Conservation (phyloP, 2,329 filamentous ascomycete genomes). For the Stemphylium vesicarium region DNA sequence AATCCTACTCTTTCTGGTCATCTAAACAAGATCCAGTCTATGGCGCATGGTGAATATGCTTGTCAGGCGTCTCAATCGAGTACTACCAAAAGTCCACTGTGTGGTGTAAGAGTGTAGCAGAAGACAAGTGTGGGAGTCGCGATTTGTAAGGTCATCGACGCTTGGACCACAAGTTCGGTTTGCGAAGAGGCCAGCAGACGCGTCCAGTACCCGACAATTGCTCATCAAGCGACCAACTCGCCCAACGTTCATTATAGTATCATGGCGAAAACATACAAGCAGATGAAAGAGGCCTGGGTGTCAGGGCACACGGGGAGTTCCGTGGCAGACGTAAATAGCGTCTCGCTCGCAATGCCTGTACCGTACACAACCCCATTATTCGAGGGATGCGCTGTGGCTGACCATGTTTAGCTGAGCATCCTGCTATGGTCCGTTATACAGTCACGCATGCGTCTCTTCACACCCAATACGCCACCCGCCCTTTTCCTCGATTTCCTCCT, state of each 20-base stretch:
- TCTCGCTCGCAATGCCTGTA: conserved; percentile 86
- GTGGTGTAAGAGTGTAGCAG: background rate
- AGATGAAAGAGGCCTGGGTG: conserved; percentile 93
- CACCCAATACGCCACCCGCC: conserved; percentile 70
- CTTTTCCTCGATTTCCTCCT: conserved; percentile 84
- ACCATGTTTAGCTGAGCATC: conserved; percentile 69
- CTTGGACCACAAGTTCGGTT: conserved; percentile 7
- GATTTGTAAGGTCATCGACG: conserved; percentile 16
- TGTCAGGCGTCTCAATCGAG: accelerated
- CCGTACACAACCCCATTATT: conserved; percentile 31
- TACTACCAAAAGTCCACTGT: background rate
- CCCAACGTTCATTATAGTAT: conserved; percentile 8
- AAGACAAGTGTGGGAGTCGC: background rate
- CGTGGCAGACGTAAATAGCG: conserved; percentile 83
- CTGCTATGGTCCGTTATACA: conserved; percentile 91
- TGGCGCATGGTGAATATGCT: accelerated
- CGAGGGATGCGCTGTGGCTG: conserved; percentile 25
- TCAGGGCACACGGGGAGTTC: conserved; percentile 86
- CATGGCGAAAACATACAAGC: conserved; percentile 73
- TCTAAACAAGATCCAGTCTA: background rate
- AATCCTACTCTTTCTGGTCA: background rate
- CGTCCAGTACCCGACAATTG: conserved; percentile 17
- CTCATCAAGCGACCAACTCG: conserved; percentile 18
- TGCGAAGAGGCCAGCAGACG: conserved; percentile 26
- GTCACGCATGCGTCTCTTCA: conserved; percentile 82